Evolutionary conservation across 1,284 basidiomycete species (phyloP).

Genomic region (Moesziomyces parantarcticus): DNA sequence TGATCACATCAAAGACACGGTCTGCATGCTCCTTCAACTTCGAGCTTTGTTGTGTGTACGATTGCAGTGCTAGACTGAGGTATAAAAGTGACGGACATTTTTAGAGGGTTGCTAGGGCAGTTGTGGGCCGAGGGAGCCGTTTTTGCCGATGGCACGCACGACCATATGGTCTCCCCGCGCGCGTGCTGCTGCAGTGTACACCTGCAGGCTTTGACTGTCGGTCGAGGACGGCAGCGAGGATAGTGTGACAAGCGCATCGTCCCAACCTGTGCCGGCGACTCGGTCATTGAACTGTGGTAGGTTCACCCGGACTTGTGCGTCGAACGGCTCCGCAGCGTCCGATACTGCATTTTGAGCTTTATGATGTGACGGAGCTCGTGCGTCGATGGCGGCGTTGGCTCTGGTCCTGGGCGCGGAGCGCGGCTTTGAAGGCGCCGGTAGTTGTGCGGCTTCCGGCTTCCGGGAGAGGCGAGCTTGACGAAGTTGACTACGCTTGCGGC

Average conservation of each 20-base stretch:
- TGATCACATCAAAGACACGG: no score
- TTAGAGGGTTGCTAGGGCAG: constrained; percentile 4
- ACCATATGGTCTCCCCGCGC: constrained; percentile 42
- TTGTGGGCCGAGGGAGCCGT: constrained; percentile 25
- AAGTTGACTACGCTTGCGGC: background rate
- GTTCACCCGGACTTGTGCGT: background rate
- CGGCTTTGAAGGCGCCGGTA: no score
- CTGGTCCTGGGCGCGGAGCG: no score
- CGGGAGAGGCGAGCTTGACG: background rate
- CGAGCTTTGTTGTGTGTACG: no score
- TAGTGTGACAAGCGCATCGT: constrained; percentile 7
- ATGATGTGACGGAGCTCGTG: no score
- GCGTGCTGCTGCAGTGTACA: constrained; percentile 12
- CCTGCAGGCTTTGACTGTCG: background rate
- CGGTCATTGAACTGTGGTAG: constrained; percentile 41
- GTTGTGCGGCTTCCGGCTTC: no score
- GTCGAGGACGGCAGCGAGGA: background rate
- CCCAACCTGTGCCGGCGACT: constrained; percentile 31
- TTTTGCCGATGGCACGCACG: constrained; percentile 37
- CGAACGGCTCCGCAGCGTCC: no score
- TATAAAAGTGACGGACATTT: background rate
- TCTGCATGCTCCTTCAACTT: no score
- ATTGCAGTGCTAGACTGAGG: background rate
- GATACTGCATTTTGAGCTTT: background rate
- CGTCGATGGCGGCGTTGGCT: background rate